Conservation (phyloP, 305 asterid genomes). For the Solanum aculeatissimum region DNA sequence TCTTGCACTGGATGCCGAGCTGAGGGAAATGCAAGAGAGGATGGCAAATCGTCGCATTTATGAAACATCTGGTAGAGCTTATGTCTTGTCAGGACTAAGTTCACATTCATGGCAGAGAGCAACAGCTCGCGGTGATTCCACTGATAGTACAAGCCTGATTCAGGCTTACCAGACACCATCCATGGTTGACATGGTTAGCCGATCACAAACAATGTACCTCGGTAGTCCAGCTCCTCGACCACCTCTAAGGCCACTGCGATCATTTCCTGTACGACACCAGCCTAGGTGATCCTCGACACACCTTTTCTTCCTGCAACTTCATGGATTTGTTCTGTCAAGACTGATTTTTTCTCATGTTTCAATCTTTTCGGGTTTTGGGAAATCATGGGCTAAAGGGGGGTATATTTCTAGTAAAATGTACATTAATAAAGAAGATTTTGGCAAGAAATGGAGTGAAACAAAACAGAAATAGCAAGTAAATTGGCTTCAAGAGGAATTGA, state of each 20-base stretch:
- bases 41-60: constrained; percentile 59
- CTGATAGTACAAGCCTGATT: constrained; percentile 47
- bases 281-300: constrained; percentile 36
- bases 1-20: constrained; percentile 46
- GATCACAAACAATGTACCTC: constrained; percentile 56
- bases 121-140: constrained; percentile 79
- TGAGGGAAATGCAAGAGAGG: constrained; percentile 79
- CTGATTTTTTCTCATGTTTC: not conserved
- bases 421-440: constrained; percentile 3
- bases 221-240: constrained; percentile 32
- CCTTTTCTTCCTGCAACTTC: not conserved
- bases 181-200: constrained; percentile 80
- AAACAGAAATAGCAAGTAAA: not conserved
- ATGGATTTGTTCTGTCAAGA: not conserved
- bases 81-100: constrained; percentile 78
- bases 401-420: constrained; percentile 3
- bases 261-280: constrained; percentile 28
- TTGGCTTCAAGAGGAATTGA: not conserved
- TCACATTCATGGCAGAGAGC: constrained; percentile 97
- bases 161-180: constrained; percentile 82
- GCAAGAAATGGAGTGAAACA: not conserved
- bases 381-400: not conserved
- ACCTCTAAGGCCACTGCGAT: constrained; percentile 20
- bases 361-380: not conserved
- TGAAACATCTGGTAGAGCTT: constrained; percentile 78